These are phyloP conservation scores for Trichoderma cornu-damae DNA, from an alignment of 2,329 filamentous ascomycete species.

Conservation along the genomic window DNA sequence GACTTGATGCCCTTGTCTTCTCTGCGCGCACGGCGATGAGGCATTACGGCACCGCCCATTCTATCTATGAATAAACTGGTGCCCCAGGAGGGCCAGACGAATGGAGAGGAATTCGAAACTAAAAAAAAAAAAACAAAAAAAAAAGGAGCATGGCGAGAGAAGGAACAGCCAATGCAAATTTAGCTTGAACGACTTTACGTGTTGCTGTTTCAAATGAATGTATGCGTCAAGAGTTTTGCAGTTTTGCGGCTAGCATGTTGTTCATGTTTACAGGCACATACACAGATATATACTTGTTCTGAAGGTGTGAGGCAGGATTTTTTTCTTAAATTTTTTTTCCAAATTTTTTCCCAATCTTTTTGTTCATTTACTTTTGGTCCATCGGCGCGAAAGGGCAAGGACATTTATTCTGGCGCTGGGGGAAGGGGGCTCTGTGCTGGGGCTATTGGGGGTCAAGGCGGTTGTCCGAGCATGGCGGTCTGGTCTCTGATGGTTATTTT, in stretches of 20 bases:
- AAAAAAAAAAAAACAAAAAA: too few relatives aligned
- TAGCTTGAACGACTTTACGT: background rate
- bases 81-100: background rate
- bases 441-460: background rate
- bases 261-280: background rate
- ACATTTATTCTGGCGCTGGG: constrained; percentile 3
- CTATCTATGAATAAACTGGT: background rate
- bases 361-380: too few relatives aligned
- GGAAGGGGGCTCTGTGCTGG: background rate
- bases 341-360: too few relatives aligned
- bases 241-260: background rate
- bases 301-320: background rate
- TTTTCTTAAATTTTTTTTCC: too few relatives aligned
- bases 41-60: background rate
- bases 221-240: background rate
- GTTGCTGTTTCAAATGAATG: background rate
- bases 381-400: constrained; percentile 2
- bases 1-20: constrained; percentile 34
- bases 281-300: background rate
- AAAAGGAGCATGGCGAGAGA: background rate
- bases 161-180: too few relatives aligned
- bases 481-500: background rate
- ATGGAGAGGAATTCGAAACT: background rate
- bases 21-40: constrained; percentile 30
- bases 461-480: background rate